Base-by-base conservation (phyloP, 1,284 basidiomycete genomes). In the Boletus albobrunnescens region DNA sequence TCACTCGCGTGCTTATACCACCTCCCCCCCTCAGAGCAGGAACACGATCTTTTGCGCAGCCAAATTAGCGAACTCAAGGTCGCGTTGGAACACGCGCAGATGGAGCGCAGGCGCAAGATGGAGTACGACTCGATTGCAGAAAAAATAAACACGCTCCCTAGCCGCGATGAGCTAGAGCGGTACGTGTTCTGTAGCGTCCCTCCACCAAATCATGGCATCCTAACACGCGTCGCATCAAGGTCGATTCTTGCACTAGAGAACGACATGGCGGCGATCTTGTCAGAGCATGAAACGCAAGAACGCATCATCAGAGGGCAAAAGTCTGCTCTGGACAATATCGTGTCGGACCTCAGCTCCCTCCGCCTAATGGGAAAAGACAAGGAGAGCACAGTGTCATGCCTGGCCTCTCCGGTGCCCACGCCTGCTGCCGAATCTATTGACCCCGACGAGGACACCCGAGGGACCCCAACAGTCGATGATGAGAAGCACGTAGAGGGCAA, bases 51-150 rank as follows among this genome's bases (percentile, higher is more conserved):
- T 14, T 67, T 88, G 38, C 74, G 74, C 52, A 72, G 68, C 11
- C 85, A 91, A 58, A 89, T 91, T 49, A 79, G 82, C 56, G 79
- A 86, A 52, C 74, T 91, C 52, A 90, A 89, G 65, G 71, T 74
- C 14, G 74, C 79, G 3, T 66, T 91, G 45, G 87, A 90, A 56
- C 79, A 87, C 52, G 88, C 85, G 6, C 88, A 91, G 58, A 69
- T 84, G 57, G 71, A 82, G 46, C 77, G 88, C 36, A 73, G 73
- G 50, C 76, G 81, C 48, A 91, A 88, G 70, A 87, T 90, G 56
- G 87, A 91, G 58, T 91, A 91, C 60, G 87, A 91, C 67, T 70
- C 77, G 38, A 77, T 91, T 39, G 78, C 88, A 4, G 88, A 91
- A 68, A 88, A 83, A 63, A 80, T 90, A 38, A 88, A 89, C 57